Conservation (phyloP, 768 basidiomycete genomes). For the Coprinellus micaceus region DNA sequence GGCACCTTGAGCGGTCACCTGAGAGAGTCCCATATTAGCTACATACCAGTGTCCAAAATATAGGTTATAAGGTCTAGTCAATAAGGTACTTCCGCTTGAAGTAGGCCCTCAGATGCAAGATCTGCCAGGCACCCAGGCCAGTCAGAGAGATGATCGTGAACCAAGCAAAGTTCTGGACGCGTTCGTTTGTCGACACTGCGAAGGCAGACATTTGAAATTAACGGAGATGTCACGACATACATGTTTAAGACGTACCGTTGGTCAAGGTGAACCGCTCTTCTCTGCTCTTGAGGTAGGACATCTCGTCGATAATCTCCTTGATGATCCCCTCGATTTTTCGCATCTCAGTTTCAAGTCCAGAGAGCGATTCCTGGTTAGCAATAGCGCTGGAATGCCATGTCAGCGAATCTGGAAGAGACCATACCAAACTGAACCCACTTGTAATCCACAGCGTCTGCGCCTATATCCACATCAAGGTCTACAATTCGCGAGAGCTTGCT, state of each 20-base stretch:
- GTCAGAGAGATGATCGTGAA: slow-evolving; percentile 79
- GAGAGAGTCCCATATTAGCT: not conserved
- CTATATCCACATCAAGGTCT: slow-evolving; percentile 96
- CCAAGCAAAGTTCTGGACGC: slow-evolving; percentile 92
- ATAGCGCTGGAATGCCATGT: slow-evolving; percentile 65
- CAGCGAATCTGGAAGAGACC: not conserved
- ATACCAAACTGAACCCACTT: too few species aligned
- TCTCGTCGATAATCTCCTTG: slow-evolving; percentile 91
- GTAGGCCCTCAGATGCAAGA: slow-evolving; percentile 89
- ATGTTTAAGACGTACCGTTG: slow-evolving; percentile 61
- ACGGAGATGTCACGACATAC: not conserved
- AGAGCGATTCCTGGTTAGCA: slow-evolving; percentile 95
- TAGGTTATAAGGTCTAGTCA: slow-evolving; percentile 41
- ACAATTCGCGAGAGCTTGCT: slow-evolving; percentile 60
- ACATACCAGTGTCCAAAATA: not conserved
- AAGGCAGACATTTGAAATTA: slow-evolving; percentile 5
- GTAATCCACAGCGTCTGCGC: slow-evolving; percentile 98
- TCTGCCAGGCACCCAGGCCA: slow-evolving; percentile 88
- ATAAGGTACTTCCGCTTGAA: slow-evolving; percentile 96
- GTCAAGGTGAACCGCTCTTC: slow-evolving; percentile 86
- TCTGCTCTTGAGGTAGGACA: slow-evolving; percentile 86
- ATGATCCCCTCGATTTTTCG: slow-evolving; percentile 93
- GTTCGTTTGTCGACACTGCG: slow-evolving; percentile 83
- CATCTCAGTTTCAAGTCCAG: slow-evolving; percentile 96
- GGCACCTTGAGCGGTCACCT: not conserved